These are phyloP conservation scores for Schwanniomyces pseudopolymorphus DNA, from an alignment of 805 yeast genomes.

Conservation along the genomic window DNA sequence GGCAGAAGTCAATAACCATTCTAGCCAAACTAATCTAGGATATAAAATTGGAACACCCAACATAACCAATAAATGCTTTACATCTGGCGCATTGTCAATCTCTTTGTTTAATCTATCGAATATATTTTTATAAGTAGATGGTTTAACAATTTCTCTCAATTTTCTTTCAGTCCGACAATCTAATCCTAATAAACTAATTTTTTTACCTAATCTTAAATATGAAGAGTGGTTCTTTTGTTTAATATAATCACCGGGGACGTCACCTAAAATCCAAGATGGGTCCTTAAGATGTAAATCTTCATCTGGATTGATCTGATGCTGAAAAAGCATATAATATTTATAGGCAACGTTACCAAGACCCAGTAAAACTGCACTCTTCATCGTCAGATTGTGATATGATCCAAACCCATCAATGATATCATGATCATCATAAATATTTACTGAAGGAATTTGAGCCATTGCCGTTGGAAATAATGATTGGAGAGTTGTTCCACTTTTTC, in stretches of 20 bases:
- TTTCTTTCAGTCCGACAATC: constrained; percentile 94
- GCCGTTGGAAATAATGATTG: constrained; percentile 74
- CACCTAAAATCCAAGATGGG: constrained; percentile 65
- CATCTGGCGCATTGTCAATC: constrained; percentile 46
- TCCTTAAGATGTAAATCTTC: constrained; percentile 38
- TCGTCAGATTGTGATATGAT: constrained; percentile 74
- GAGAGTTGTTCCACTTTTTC: constrained; percentile 60
- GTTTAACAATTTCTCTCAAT: constrained; percentile 52
- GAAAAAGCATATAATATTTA: constrained; percentile 86
- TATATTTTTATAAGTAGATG: constrained; percentile 55
- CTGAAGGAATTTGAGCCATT: constrained; percentile 76
- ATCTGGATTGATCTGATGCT: constrained; percentile 67
- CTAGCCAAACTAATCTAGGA: constrained; percentile 92
- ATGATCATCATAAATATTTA: constrained; percentile 91
- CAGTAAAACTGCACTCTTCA: constrained; percentile 65
- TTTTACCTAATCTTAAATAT: constrained; percentile 71
- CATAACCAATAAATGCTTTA: constrained; percentile 78
- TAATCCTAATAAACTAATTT: constrained; percentile 70
- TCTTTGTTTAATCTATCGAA: constrained; percentile 64
- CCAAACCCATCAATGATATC: constrained; percentile 97
- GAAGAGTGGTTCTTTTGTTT: constrained; percentile 64
- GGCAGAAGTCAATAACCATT: constrained; percentile 64
- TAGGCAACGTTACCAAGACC: constrained; percentile 79
- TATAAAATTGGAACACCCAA: constrained; percentile 94
- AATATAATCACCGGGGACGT: constrained; percentile 65